These are phyloP conservation scores for Boechera retrofracta DNA, from an alignment of 345 rosid species.

Conservation along the genomic window DNA sequence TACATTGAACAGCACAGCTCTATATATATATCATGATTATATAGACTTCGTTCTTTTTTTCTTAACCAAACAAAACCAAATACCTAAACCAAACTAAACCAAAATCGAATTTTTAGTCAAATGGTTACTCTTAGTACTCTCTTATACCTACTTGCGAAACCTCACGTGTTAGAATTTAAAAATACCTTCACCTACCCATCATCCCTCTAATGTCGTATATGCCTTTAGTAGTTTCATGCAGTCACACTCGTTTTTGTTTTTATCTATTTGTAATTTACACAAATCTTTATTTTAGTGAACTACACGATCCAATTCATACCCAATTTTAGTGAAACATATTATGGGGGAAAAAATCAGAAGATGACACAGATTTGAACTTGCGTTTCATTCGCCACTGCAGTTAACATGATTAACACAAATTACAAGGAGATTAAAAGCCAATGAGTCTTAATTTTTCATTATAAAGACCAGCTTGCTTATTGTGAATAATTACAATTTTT, in stretches of 20 bases:
- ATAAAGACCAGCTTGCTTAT: neutral
- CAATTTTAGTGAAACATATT: no score
- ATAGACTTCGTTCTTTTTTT: neutral
- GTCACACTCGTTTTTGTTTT: slow-evolving; percentile 1
- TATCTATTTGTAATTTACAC: slow-evolving; percentile 15
- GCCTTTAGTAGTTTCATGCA: neutral
- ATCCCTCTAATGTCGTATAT: neutral
- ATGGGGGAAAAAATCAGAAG: no score
- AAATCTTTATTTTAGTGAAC: neutral
- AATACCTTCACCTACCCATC: slow-evolving; percentile 34
- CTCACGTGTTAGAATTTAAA: slow-evolving; percentile 31
- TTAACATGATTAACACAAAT: neutral
- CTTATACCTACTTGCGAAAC: slow-evolving; percentile 28
- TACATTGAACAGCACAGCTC: neutral
- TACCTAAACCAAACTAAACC: slow-evolving; percentile 6
- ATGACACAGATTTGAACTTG: neutral
- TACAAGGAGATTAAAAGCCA: neutral
- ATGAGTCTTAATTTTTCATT: neutral
- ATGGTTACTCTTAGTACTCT: neutral
- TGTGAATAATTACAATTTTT: neutral
- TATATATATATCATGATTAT: slow-evolving; percentile 8
- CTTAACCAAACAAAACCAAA: slow-evolving; percentile 11
- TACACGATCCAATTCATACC: neutral
- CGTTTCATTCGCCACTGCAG: neutral
- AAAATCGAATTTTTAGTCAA: neutral